phyloP scores from a whole-genome alignment of 345 rosid species.

The Murraya koenigii region DNA sequence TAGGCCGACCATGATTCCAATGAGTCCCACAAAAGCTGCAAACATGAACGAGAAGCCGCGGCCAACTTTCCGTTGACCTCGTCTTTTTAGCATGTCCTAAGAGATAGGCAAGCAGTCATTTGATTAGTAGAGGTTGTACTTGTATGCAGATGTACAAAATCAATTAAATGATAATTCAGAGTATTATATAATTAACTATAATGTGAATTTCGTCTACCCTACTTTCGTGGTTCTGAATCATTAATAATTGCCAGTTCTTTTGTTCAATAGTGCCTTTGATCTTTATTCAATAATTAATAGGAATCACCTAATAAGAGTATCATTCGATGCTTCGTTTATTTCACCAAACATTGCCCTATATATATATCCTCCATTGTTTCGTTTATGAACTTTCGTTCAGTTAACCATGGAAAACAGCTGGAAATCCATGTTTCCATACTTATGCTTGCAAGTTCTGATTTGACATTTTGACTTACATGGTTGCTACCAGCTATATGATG shows the following conservation, averaged over 20 bases:
- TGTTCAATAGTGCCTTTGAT: not conserved
- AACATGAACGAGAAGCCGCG: constrained; percentile 66
- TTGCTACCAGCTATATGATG: not conserved
- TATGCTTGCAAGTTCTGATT: not conserved
- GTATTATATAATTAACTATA: not conserved
- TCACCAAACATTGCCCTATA: not conserved
- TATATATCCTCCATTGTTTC: not conserved
- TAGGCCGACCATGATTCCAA: constrained; percentile 76
- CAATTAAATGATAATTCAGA: not conserved
- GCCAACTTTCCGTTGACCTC: constrained; percentile 49
- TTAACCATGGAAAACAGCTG: not conserved
- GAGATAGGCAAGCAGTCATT: not conserved
- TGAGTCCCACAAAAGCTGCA: constrained; percentile 71
- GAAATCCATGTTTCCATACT: not conserved
- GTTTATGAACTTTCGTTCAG: not conserved
- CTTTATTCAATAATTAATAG: not conserved
- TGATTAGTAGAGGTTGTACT: not conserved
- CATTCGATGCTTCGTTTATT: not conserved
- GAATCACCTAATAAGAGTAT: not conserved
- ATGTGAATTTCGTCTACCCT: not conserved
- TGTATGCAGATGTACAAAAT: not conserved
- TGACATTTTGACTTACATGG: not conserved
- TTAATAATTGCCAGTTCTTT: not conserved
- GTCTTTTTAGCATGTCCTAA: constrained; percentile 74
- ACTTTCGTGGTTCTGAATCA: not conserved